Conservation (phyloP, 163 green algal genomes). For the Scenedesmus sp. region DNA sequence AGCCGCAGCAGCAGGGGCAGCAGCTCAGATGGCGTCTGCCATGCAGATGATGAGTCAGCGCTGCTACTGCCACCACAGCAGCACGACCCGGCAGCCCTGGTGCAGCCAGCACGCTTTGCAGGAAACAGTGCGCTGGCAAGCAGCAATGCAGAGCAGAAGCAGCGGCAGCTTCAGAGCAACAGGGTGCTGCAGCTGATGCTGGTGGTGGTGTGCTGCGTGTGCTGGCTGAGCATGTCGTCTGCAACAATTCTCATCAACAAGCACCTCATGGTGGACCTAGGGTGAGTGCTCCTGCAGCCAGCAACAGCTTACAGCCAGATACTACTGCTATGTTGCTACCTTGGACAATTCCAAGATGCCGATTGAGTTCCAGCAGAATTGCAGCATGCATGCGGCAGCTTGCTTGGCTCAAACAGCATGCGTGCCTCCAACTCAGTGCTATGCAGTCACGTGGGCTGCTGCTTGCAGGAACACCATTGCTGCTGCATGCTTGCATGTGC, state of each 20-base stretch:
- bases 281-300: slow-evolving; percentile 14
- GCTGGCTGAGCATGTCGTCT: slow-evolving; percentile 7
- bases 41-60: neutral
- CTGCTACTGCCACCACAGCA: neutral
- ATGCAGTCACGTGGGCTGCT: neutral
- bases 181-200: neutral
- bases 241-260: slow-evolving; percentile 47
- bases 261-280: slow-evolving; percentile 70
- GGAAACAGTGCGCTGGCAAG: neutral
- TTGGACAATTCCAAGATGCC: too few relatives aligned
- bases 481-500: neutral
- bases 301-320: neutral
- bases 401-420: neutral
- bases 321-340: neutral
- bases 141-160: neutral
- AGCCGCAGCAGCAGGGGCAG: neutral
- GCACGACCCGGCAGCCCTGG: neutral
- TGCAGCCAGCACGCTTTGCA: neutral
- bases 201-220: neutral
- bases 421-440: neutral
- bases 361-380: neutral
- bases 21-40: neutral
- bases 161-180: neutral
- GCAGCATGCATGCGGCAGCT: neutral
- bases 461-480: neutral